Evolutionary conservation across 2,329 filamentous ascomycete species (phyloP), one percentile per base, ranked within the genome.

Genomic region (Colletotrichum horii): DNA sequence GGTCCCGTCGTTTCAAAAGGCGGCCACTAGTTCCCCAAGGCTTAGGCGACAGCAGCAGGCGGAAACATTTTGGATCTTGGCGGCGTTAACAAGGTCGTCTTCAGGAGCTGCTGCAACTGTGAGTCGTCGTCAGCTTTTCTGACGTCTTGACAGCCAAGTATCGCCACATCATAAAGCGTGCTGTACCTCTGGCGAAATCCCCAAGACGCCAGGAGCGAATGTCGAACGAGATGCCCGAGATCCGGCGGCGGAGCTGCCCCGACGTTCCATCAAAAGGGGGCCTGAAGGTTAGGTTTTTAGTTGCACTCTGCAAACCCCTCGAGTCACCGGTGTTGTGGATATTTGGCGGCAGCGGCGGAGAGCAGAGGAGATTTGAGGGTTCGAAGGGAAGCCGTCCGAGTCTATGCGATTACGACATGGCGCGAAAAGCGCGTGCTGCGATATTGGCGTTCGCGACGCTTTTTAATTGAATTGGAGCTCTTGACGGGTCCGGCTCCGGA

Each of bases 281-380:
- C 9, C 38, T n/a, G 15, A 66, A 52, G n/a, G 38, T 34, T 38
- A 32, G 36, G 28, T 22, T 66, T 52, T 52, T 52, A 9, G 16
- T n/a, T 28, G 43, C 30, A 36, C 32, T 66, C 28, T 15, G 15
- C 8, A 26, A 8, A 26, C 19, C 28, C 5, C 43, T 16, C 30
- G 24, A 65, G 26, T 30, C 32, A 61, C 48, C 11, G 28, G 32
- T 26, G 28, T 22, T 67, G 61, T 24, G 34, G 58, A 19, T 52
- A 32, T 8, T 34, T n/a, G 56, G 26, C 19, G 58, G 36, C 67
- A 22, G n/a, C 52, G 65, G 74, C 65, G 70, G 74, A 38, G 70
- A 67, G 43, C 48, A 38, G 15, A 76, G 65, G 64, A 76, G 36
- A 76, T 76, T 75, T 68, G 70, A 76, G 74, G 74, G 58, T 52